Evolutionary conservation across 495 filamentous ascomycete species (phyloP), one percentile per base, ranked within the genome.

Genomic region (Haplographium delicatum): DNA sequence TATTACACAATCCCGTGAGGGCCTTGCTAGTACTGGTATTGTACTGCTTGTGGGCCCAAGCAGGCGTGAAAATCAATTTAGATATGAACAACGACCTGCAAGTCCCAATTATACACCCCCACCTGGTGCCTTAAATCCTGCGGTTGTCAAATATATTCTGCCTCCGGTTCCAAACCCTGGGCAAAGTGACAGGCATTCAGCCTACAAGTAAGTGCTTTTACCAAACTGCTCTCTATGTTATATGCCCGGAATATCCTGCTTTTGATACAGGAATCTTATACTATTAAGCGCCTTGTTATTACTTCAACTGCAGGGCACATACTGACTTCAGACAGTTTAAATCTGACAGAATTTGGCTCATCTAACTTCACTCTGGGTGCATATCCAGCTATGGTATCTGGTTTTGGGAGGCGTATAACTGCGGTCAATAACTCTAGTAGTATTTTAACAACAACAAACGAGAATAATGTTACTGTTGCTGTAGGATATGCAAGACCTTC

Each of bases 401-500:
- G 65, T 22, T 83, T 82, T 48, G 72, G 68, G 15, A 61, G 54
- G 3, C 67, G 53, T 7, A 80, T 71, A 18, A 50, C 53, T 1
- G 51, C 63, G 2, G 59, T 69, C 15, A 83, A 84, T 58, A 83
- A 82, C 52, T 78, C 82, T 2, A 80, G 80, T 19, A 83, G 79
- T 60, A 51, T 72, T 1, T 68, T 93, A n/a, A 76, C 78, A 0
- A 79, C 86, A 0, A 72, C 53, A 2, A 91, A 91, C 51, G 88
- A 94, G 58, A 72, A 84, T 50, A 78, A 76, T 0, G 50, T 66
- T 2, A 58, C 60, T 15, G 84, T 94, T 18, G 81, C 86, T 3
- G 80, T 88, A 2, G 88, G 88, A 22, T 88, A 76, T 47, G 84
- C 88, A 15, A 73, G 82, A 10, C 79, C 83, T 1, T 71, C 73